Base-by-base conservation (phyloP, 2,329 filamentous ascomycete genomes). In the Diaporthe sp. region DNA sequence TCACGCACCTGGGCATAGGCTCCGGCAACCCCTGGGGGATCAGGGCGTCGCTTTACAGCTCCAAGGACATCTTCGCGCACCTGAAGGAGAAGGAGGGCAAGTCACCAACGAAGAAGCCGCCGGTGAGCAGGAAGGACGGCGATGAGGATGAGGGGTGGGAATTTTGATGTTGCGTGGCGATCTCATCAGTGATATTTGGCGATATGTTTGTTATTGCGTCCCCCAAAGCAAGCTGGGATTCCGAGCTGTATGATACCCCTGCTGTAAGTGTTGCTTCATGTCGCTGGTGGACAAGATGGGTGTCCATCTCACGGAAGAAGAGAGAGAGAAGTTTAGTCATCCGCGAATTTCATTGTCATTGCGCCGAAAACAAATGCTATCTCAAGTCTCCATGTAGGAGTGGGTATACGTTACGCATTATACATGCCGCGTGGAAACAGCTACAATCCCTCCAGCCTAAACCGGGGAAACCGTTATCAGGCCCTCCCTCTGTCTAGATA, bases 1-100 rank as follows among this genome's bases (percentile, higher is more conserved):
- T 89, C 80, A 94, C 93, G 1, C 89, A 93, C 80, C 84, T 95
- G 38, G 90, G 90, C 4, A 90, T 95, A 73, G 86, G 86, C 22
- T 86, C 84, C 15, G 86, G 86, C 0, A 95, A 95, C 80, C 82
- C 86, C 1, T 94, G 89, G 87, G 88, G 88, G 1, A 82, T 95
- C 74, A 89, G 86, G 78, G 88, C 92, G 15, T 90, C 89, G 6
- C 84, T 91, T 42, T 90, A 91, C 77, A 87, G 82, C 76, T 89
- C 88, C 1, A 80, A 75, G 19, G 86, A 88, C 42, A 78, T 83
- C 45, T 82, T 87, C 35, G 75, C 54, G 76, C 80, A 76, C 74
- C 64, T 76, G 71, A 74, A 69, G 60, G 72, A 69, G 30, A 76
- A 68, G 45, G 42, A 61, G 10, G 66, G 69, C 19, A 72, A 75